Evolutionary conservation across 805 yeast species (phyloP), one percentile per base, ranked within the genome.

Genomic region (Nematodospora valgi): DNA sequence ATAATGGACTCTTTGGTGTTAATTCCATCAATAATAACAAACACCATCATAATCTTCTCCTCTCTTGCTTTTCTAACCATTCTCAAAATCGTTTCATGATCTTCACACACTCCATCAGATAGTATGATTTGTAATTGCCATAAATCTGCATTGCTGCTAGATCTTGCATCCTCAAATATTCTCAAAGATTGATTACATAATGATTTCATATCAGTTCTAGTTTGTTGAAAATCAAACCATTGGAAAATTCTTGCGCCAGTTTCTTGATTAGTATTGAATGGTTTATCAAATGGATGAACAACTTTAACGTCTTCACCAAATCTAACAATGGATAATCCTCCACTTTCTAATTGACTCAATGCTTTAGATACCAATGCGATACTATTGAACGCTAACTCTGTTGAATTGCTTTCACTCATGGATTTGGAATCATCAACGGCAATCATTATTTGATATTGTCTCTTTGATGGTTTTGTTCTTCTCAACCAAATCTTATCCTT

Each of bases 401-500:
- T 91, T 23, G 94, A 81, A 46, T 82, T 79, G 16, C 96, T 83
- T 58, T 91, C 98, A 38, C 89, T 79, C 99, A 93, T 93, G 1
- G 98, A 91, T 58, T 86, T 88, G 20, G 98, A 93, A 56, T 93
- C 96, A 65, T 93, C 99, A 31, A 93, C 84, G 1, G 98, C 89
- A 46, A 93, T 84, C 96, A 94, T 86, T 43, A 93, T 86, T 66
- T 93, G 98, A 59, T 93, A 93, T 56, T 89, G 93, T 52, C 99
- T 80, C 68, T 93, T 93, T 47, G 95, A 85, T 38, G 99, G 99
- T 56, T 93, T 91, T 5, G 97, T 88, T 61, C 99, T 78, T 56
- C 96, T 78, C 64, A 93, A 74, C 99, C 99, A 93, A 39, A 93
- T 93, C 70, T 93, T 93, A 59, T 93, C 99, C 58, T 93, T 93